Conservation (phyloP, 345 rosid species). For the Melaleuca alternifolia region DNA sequence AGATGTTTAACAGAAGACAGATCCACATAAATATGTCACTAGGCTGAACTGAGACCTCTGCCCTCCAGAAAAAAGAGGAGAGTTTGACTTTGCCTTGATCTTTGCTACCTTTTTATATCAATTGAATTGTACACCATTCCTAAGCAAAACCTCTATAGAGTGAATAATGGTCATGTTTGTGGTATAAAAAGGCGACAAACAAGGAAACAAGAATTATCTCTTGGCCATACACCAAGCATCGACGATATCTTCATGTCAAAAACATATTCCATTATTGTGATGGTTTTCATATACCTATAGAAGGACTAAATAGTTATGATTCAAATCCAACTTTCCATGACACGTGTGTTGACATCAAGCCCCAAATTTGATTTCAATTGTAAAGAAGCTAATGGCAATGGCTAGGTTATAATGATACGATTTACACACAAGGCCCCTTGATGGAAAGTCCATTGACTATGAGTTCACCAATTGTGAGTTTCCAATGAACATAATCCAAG, state of each 20-base stretch:
- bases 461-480: neutral
- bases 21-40: no score
- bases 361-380: neutral
- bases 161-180: neutral
- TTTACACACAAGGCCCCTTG: neutral
- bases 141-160: neutral
- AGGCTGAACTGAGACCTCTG: no score
- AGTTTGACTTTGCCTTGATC: no score
- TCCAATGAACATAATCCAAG: neutral
- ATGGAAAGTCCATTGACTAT: neutral
- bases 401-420: neutral
- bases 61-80: no score
- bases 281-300: neutral
- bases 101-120: no score
- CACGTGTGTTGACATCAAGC: no score
- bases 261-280: neutral
- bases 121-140: neutral
- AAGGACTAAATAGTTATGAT: neutral
- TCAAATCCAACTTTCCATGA: no score
- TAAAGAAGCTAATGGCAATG: no score
- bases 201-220: neutral
- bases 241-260: neutral
- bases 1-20: no score
- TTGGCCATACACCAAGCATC: fast-evolving
- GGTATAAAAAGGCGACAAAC: neutral